Base-by-base conservation (phyloP, 371 early-diverging fungal species). In the Chytridium lagenaria region DNA sequence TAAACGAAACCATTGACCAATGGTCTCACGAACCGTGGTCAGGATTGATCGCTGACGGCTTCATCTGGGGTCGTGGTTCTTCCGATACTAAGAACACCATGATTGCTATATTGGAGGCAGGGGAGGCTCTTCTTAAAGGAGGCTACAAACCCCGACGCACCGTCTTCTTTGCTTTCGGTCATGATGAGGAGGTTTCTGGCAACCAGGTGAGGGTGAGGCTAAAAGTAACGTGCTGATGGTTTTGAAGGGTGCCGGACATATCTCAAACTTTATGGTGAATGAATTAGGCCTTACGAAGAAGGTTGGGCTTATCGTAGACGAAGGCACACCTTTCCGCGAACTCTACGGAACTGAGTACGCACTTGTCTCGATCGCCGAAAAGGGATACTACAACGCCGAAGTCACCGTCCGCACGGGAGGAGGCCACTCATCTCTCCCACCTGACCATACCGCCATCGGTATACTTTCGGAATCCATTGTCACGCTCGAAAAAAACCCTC, bases 151-250 rank as follows among this genome's bases (percentile, higher is more conserved):
- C 83, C 15, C 39, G 68, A 22, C 36, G 76, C n/a, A 72, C 72
- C 16, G 64, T 81, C 28, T 55, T 77, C n/a, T 34, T 83, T 2
- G 81, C 79, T 1, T 83, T 78, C 67, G 84, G 84, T 0, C 71
- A 64, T 59, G 84, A 83, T 67, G 84, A 83, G 51, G 84, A 83
- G 66, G 80, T 81, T 64, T 63, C 75, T 31, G 81, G 83, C n/a
- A 22, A 26, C 55, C 12, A n/a, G 26, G 19, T 70, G 77, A 37
- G 75, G 39, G 28, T 16, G 33, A n/a, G 39, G 7, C 57, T n/a
- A 31, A 57, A 23, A 57, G 44, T n/a, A 16, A 26, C 12, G 0
- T 36, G 33, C 36, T 36, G 19, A 12, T 22, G 7, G 3, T 3
- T 26, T n/a, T 28, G 5, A 38, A 72, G 68, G 71, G 75, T 19